Evolutionary conservation across 805 yeast genomes (phyloP), one percentile per base, ranked within the genome.

Genomic region (Candida alai): DNA sequence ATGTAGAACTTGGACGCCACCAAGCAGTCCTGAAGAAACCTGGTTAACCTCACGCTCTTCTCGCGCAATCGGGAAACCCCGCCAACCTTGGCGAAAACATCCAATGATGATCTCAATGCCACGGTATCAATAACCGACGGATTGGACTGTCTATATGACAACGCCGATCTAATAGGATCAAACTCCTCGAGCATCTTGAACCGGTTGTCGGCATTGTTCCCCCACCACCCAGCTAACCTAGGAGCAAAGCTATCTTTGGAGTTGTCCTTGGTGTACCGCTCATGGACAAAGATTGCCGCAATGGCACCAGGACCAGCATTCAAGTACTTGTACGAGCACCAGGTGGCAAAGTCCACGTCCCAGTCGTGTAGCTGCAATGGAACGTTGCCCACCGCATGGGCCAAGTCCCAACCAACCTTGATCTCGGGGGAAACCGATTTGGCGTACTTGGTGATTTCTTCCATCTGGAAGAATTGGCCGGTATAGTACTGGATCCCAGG

Each of bases 171-270:
- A 18, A 84, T 83, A 1, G 96, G 95, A 35, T 80, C 80, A 47
- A 86, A 89, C 19, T 66, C 48, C 49, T 81, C 89, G 37, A 73
- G 51, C 97, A 89, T 89, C 48, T 78, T 68, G 57, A 89, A 89
- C 41, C 97, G 62, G 22, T 76, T 76, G 2, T 49, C 47, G 0
- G 80, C 65, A 45, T 82, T 78, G 51, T 87, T 89, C 1, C 96
- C 97, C 96, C 97, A 89, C 97, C 97, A 89, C 1, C 97, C 97
- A 0, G 96, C 95, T 32, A 86, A 63, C 40, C 97, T 66, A 1
- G 95, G 84, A 24, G 68, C 47, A 46, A 64, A 68, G 14, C 50
- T 49, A 8, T 48, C 48, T 11, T 40, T 41, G 10, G 64, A 43
- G 30, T 60, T 54, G 30, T 51, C 36, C 25, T 49, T 44, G 13